A percentile compares a stretch with the other conserved stretches of the same genome.
These are phyloP conservation scores for Flaveria brownii DNA, from an alignment of 129 eudicot species.

Conservation along the genomic window DNA sequence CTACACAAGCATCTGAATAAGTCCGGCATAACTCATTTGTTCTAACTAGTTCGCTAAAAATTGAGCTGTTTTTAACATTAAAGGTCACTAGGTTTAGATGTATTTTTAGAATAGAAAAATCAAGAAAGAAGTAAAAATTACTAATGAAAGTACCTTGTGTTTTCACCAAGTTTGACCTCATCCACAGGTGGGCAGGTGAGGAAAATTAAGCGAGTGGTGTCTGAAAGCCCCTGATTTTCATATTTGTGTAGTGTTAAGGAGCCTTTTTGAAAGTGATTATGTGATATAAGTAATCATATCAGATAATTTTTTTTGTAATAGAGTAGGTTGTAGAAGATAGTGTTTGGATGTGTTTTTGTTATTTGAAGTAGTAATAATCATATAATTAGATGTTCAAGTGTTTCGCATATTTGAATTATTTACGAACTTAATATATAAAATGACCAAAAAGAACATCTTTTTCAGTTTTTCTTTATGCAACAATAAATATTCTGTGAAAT, in stretches of 20 bases:
- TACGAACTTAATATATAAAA: neutral
- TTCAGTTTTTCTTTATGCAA: neutral
- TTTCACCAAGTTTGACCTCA: slow-evolving; percentile 61
- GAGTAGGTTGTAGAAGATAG: neutral
- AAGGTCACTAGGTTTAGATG: slow-evolving; percentile 1
- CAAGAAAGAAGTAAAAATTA: neutral
- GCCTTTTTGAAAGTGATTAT: slow-evolving; percentile 7
- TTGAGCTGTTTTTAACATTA: slow-evolving; percentile 45
- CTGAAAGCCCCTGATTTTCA: slow-evolving; percentile 71
- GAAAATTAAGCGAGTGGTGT: slow-evolving; percentile 60
- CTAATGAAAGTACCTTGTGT: slow-evolving; percentile 46
- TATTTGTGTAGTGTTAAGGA: slow-evolving; percentile 23
- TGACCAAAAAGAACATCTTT: neutral
- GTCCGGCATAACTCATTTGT: slow-evolving; percentile 78
- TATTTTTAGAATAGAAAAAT: neutral
- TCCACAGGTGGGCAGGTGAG: slow-evolving; percentile 85
- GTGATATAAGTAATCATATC: slow-evolving; percentile 4
- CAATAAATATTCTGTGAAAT: neutral
- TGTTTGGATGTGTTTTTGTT: slow-evolving; percentile 3
- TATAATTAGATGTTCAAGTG: neutral
- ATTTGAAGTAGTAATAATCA: neutral
- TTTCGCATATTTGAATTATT: neutral
- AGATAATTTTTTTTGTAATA: neutral
- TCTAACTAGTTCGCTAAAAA: slow-evolving; percentile 64
- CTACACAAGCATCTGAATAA: slow-evolving; percentile 85